Evolutionary conservation across 768 basidiomycete genomes (phyloP).

Genomic region (Lactarius sanguifluus): DNA sequence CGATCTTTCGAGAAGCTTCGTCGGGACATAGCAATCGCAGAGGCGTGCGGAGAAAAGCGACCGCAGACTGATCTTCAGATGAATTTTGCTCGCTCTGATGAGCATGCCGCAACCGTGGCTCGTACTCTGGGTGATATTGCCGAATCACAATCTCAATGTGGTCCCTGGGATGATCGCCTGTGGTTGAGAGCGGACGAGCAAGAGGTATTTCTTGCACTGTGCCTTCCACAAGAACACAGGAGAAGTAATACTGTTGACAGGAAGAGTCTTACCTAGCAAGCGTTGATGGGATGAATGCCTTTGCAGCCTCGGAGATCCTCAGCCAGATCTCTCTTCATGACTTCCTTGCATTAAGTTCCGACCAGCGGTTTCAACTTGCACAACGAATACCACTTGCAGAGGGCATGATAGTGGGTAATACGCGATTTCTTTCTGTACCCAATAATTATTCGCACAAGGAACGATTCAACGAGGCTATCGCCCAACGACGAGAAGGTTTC

Average conservation of each 20-base stretch:
- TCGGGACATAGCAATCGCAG: slow-evolving; percentile 59
- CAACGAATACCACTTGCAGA: slow-evolving; percentile 15
- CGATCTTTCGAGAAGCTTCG: slow-evolving; percentile 70
- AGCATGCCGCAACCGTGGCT: slow-evolving; percentile 55
- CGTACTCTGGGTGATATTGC: slow-evolving; percentile 61
- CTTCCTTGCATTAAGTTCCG: slow-evolving; percentile 42
- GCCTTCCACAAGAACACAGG: no score
- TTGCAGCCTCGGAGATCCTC: slow-evolving; percentile 65
- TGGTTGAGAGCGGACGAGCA: slow-evolving; percentile 55
- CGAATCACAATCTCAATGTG: slow-evolving; percentile 43
- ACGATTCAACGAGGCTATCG: slow-evolving; percentile 26
- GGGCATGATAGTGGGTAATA: slow-evolving; percentile 24
- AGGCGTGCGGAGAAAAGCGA: slow-evolving; percentile 55
- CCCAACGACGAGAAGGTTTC: slow-evolving; percentile 18
- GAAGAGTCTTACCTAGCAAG: slow-evolving; percentile 59
- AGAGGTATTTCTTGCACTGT: slow-evolving; percentile 41
- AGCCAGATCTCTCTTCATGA: slow-evolving; percentile 53
- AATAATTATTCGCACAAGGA: slow-evolving; percentile 7
- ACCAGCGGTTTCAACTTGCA: slow-evolving; percentile 22
- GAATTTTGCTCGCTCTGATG: slow-evolving; percentile 62
- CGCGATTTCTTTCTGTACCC: not conserved
- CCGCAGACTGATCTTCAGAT: slow-evolving; percentile 45
- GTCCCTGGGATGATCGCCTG: slow-evolving; percentile 51
- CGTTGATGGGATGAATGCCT: slow-evolving; percentile 64
- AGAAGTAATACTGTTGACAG: slow-evolving; percentile 38